Conservation (phyloP, 306 rosid genomes). For the Trichosanthes truncata region DNA sequence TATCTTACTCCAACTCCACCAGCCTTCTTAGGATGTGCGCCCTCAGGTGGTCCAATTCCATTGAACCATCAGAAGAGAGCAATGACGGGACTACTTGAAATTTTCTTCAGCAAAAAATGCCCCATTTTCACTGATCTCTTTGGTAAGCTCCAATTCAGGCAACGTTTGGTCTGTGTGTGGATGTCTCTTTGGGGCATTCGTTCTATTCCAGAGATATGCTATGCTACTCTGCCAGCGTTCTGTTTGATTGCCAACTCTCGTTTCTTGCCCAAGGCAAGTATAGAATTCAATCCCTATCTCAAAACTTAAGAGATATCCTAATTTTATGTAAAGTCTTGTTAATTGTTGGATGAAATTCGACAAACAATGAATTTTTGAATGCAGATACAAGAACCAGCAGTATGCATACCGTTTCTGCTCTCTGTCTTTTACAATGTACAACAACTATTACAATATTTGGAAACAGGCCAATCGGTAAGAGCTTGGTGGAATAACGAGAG, state of each 20-base stretch:
- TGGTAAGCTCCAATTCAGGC: constrained; percentile 35
- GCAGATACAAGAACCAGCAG: constrained; percentile 26
- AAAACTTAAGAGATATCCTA: not conserved
- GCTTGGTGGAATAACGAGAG: constrained; percentile 75
- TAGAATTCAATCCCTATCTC: not conserved
- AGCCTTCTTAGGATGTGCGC: constrained; percentile 48
- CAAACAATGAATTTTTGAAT: not conserved
- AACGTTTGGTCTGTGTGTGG: constrained; percentile 38
- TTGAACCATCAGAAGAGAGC: constrained; percentile 63
- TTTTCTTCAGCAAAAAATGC: constrained; percentile 31
- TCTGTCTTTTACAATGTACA: constrained; percentile 15
- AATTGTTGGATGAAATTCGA: not conserved
- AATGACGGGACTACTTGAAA: constrained; percentile 50
- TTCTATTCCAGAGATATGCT: constrained; percentile 30
- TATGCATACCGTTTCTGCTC: constrained; percentile 20
- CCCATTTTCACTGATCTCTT: constrained; percentile 33
- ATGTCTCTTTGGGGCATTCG: constrained; percentile 26
- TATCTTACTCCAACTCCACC: constrained; percentile 24
- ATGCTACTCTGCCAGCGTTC: constrained; percentile 35
- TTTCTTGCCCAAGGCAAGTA: constrained; percentile 56
- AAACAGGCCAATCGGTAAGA: constrained; percentile 28
- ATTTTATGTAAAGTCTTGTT: no score
- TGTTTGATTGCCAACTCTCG: constrained; percentile 45
- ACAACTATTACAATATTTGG: constrained; percentile 27
- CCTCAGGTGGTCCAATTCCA: constrained; percentile 29